Percentiles rank a stretch among this genome's conserved stretches.
Evolutionary conservation across 192 early-diverging fungal genomes (phyloP).

Genomic region (Gonapodya sp.): DNA sequence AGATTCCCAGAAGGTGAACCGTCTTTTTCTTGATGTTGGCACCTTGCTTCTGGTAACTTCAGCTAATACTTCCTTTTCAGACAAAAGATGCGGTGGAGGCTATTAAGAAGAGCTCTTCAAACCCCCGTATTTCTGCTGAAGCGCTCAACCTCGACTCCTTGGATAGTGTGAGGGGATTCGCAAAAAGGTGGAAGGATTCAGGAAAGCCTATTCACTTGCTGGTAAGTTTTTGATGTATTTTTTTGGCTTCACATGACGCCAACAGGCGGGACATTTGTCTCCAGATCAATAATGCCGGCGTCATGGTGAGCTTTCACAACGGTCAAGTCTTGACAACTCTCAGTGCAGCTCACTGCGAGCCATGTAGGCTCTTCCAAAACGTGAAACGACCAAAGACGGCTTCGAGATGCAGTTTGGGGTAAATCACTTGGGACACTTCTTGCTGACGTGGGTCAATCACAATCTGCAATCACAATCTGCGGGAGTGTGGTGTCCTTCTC

Average conservation of each 20-base stretch:
- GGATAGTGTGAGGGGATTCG: conserved; percentile 25
- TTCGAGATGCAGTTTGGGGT: conserved; percentile 45
- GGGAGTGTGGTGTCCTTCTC: background rate
- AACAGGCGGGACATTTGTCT: no score
- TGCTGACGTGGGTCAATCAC: conserved; percentile 7
- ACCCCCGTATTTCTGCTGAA: conserved; percentile 14
- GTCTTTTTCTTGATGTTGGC: background rate
- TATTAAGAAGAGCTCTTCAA: conserved; percentile 9
- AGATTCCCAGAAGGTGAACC: background rate
- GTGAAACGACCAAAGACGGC: conserved; percentile 32
- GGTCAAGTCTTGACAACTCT: background rate
- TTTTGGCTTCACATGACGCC: no score
- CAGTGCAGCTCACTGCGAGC: conserved; percentile 9
- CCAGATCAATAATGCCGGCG: conserved; percentile 21
- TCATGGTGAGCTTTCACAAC: background rate
- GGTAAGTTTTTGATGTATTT: no score
- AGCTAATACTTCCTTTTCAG: background rate
- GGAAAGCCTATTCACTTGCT: conserved; percentile 20
- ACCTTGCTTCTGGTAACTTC: background rate
- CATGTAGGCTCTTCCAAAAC: conserved; percentile 4
- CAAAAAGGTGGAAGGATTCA: conserved; percentile 17
- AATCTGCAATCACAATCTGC: no score
- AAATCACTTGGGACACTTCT: conserved; percentile 40
- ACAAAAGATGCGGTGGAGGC: conserved; percentile 18
- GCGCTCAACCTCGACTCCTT: conserved; percentile 25